Base-by-base conservation (phyloP, 495 filamentous ascomycete species). In the Cairneyella variabilis region DNA sequence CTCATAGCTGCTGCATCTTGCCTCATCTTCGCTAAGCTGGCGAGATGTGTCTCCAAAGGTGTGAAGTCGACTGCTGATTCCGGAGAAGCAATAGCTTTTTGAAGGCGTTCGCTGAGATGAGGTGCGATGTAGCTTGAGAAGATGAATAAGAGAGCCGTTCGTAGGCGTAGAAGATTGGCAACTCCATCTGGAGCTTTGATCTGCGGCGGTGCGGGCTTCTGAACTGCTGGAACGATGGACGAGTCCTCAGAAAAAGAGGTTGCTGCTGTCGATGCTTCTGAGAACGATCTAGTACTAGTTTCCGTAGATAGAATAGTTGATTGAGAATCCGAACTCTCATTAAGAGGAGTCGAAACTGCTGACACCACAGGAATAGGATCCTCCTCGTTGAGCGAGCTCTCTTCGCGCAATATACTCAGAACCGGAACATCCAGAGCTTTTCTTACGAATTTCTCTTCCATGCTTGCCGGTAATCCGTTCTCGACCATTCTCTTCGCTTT, bases 371-470 rank as follows among this genome's bases (percentile, higher is more conserved):
- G 61, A 50, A 54, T 60, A 18, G 48, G 30, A 3, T 56, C 48
- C 2, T 54, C 32, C 20, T 68, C 63, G n/a, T 64, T 59, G 34
- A 67, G 68, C 43, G 60, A 56, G 37, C 77, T 75, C 3, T 75
- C 69, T 26, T 64, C 62, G 37, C 76, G 68, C 60, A 75, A 80
- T n/a, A 85, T 67, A 5, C 76, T 77, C 60, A 87, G 70, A 18
- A 91, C 67, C 0, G 93, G 93, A 40, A 79, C 78, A 48, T 89
- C 85, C 22, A 97, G 68, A n/a, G 80, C 76, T 57, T 85, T 84
- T 17, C 70, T 74, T 11, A 99, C 79, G 61, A 95, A 93, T 23
- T 80, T 83, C 36, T 95, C 85, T 65, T 97, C 95, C 76, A 97
- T 76, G 59, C 87, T 96, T 36, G 70, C 67, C 9, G 93, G 91